These are phyloP conservation scores for Combretum micranthum DNA, from an alignment of 345 rosid species.

Conservation along the genomic window DNA sequence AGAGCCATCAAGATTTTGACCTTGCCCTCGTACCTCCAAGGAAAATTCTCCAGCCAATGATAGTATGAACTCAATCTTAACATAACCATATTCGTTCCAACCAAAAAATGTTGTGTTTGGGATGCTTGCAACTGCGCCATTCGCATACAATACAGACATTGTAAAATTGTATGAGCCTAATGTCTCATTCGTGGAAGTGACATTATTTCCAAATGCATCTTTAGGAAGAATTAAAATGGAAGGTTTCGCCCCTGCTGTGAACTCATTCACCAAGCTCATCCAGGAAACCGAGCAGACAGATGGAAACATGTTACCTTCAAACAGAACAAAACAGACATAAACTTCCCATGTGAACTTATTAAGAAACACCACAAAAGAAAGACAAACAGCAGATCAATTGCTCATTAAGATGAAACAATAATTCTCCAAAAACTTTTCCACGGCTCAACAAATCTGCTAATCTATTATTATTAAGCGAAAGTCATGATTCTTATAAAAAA, in stretches of 20 bases:
- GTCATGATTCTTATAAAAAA: no score
- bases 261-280: slow-evolving; percentile 56
- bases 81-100: slow-evolving; percentile 51
- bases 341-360: no score
- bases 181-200: slow-evolving; percentile 36
- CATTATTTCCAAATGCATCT: slow-evolving; percentile 85
- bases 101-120: slow-evolving; percentile 33
- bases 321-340: not conserved
- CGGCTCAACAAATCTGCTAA: no score
- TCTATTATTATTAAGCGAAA: fast-evolving
- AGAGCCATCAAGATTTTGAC: slow-evolving; percentile 53
- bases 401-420: no score
- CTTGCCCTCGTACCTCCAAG: slow-evolving; percentile 46
- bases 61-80: slow-evolving; percentile 45
- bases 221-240: slow-evolving; percentile 53
- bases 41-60: slow-evolving; percentile 48
- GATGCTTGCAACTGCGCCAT: slow-evolving; percentile 37
- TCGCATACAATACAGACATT: slow-evolving; percentile 29
- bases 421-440: no score
- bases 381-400: no score
- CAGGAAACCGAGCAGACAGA: slow-evolving; percentile 62
- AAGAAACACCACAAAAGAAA: no score
- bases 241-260: slow-evolving; percentile 55
- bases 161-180: slow-evolving; percentile 37
- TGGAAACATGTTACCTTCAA: slow-evolving; percentile 46